Conservation (phyloP, 352 stramenopile genomes). For the Globisporangium okanoganense region DNA sequence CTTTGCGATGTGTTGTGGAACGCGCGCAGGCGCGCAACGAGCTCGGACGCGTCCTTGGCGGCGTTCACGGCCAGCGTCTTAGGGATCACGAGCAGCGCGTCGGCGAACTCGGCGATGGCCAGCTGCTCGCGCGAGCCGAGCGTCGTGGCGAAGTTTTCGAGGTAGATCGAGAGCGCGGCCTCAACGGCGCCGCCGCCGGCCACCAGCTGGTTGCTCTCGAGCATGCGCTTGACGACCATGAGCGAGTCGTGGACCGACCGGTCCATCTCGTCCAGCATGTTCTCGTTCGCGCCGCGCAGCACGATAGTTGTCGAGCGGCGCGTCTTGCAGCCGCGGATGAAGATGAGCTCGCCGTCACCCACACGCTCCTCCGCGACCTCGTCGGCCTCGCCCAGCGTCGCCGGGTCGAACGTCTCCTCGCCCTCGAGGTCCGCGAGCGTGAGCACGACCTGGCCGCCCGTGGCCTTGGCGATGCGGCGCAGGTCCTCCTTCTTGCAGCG, state of each 20-base stretch:
- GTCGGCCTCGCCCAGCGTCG: constrained; percentile 89
- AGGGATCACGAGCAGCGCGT: constrained; percentile 70
- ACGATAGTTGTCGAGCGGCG: constrained; percentile 95
- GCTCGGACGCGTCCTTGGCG: constrained; percentile 98
- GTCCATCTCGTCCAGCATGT: constrained; percentile 99
- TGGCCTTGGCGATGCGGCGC: constrained; percentile 98
- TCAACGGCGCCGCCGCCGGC: constrained; percentile 97
- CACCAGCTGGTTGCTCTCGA: constrained; percentile 99
- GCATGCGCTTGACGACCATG: constrained; percentile 99
- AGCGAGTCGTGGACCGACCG: constrained; percentile 98
- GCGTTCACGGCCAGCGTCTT: constrained; percentile 99
- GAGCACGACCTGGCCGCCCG: constrained; percentile 94
- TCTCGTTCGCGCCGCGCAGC: constrained; percentile 98
- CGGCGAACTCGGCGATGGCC: constrained; percentile 98
- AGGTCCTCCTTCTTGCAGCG: constrained; percentile 98
- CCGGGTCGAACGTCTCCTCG: constrained; percentile 95
- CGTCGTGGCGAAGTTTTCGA: constrained; percentile 98
- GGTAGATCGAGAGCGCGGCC: constrained; percentile 96
- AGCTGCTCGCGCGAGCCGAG: constrained; percentile 97
- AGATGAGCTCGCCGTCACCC: constrained; percentile 98
- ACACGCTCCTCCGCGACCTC: constrained; percentile 96
- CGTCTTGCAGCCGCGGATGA: constrained; percentile 96
- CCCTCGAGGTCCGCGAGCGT: constrained; percentile 99
- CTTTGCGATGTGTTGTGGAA: constrained; percentile 96
- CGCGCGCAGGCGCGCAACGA: constrained; percentile 96